Base-by-base conservation (phyloP, 106 monocot species). In the Allium sativum region DNA sequence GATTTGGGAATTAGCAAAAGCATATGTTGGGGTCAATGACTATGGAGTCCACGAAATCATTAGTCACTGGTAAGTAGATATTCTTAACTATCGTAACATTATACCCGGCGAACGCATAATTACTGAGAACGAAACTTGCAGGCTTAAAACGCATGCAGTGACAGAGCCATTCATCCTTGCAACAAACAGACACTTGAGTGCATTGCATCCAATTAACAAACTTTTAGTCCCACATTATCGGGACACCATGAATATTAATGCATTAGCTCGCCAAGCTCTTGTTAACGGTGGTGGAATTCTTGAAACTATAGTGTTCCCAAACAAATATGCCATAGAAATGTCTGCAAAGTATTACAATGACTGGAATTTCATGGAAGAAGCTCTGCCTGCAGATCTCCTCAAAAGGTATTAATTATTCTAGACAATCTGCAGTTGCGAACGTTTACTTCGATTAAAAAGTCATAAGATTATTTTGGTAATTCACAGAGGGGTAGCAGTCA, bases 221-320 rank as follows among this genome's bases (percentile, higher is more conserved):
- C 93, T 93, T 12, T 74, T 93, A 44, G 55, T 44, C 57, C 93
- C 93, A 3, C 93, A 93, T 73, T 88, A 73, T 68, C 77, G 73
- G 7, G 88, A 93, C 73, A 93, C 88, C 14, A 85, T 93, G 93
- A 88, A 75, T 75, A 93, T 93, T 21, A 93, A 93, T 66, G 93
- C 88, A 19, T 59, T 84, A 14, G 93, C 82, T 12, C 84, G 93
- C 6, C 93, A 93, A 65, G 61, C 65, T 8, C 84, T 93, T 57
- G 77, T 88, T 79, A 93, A 73, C 51, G 88, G 73, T 12, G 85
- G 77, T 18, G 93, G 93, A 18, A 52, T 88, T 52, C 40, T 88
- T 0, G 93, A 93, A 67, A 8, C 15, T 12, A 79, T 79, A n/a
- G 67, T 84, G 17, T 84, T 88, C 67, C 84, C 79, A 1, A 62